Conservation (phyloP, 441 rosid genomes). For the Aquilaria agallochum region DNA sequence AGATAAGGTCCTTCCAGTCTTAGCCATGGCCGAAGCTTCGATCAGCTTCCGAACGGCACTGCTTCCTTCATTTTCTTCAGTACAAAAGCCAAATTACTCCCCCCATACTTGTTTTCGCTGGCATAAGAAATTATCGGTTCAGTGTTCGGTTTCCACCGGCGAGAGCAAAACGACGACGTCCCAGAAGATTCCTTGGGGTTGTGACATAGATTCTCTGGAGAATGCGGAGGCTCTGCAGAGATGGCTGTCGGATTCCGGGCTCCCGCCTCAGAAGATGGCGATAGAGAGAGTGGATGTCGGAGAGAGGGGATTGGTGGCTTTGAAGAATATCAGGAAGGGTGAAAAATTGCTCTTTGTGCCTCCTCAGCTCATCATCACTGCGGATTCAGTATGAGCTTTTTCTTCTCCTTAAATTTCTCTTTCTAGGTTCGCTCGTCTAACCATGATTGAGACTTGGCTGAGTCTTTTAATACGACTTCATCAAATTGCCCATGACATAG, state of each 20-base stretch:
- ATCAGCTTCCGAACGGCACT: conserved; percentile 44
- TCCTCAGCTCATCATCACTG: conserved; percentile 78
- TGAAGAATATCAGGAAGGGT: conserved; percentile 79
- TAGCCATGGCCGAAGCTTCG: conserved; percentile 61
- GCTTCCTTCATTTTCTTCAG: conserved; percentile 38
- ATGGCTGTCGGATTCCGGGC: conserved; percentile 82
- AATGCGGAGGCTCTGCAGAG: conserved; percentile 74
- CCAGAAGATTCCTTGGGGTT: conserved; percentile 76
- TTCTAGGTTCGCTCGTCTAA: conserved; percentile 7
- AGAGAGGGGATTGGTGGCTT: conserved; percentile 89
- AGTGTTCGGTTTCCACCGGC: conserved; percentile 48
- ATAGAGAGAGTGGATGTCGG: conserved; percentile 74
- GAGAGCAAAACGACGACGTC: conserved; percentile 24
- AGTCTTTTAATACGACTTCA: too few species aligned
- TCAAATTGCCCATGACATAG: too few species aligned
- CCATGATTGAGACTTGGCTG: conserved; percentile 68
- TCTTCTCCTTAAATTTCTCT: background rate
- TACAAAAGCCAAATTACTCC: conserved; percentile 20
- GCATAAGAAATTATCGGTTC: conserved; percentile 23
- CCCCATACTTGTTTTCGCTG: conserved; percentile 18
- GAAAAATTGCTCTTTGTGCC: conserved; percentile 97
- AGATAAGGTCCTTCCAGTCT: conserved; percentile 22
- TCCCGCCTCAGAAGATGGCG: conserved; percentile 86
- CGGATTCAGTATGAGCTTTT: conserved; percentile 62
- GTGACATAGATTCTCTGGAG: conserved; percentile 79